Evolutionary conservation across 768 basidiomycete genomes (phyloP).

Genomic region (Tulasnella sp.): DNA sequence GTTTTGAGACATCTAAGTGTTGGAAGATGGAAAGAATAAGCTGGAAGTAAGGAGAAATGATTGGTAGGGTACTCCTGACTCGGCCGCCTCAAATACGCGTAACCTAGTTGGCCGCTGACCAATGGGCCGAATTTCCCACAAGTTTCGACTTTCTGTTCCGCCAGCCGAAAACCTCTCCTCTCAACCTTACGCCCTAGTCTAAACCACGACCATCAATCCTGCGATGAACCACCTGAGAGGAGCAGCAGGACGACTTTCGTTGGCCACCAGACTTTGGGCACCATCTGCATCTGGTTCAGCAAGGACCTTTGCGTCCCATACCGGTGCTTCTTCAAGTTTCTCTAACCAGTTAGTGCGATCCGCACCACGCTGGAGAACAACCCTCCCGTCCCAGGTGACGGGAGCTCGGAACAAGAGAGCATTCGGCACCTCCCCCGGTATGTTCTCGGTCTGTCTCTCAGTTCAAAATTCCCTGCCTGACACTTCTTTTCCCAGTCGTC

Average conservation of each 20-base stretch:
- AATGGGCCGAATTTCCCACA: neutral
- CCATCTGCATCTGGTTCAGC: neutral
- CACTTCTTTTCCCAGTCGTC: conserved; percentile 19
- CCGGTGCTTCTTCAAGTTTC: neutral
- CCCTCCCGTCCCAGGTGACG: neutral
- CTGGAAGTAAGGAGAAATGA: too few relatives aligned
- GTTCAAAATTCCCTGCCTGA: neutral
- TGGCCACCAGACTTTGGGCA: neutral
- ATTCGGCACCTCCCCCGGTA: neutral
- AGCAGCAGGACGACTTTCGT: neutral
- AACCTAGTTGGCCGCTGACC: conserved; percentile 6
- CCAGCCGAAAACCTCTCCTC: neutral
- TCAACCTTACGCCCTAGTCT: neutral
- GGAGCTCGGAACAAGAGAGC: neutral
- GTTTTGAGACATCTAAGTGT: too few relatives aligned
- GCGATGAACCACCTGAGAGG: neutral
- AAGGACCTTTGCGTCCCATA: neutral
- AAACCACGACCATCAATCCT: neutral
- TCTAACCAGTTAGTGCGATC: neutral
- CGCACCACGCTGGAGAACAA: neutral
- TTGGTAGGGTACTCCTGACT: too few relatives aligned
- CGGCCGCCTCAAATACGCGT: neutral
- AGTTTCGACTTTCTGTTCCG: conserved; percentile 4
- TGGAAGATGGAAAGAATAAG: too few relatives aligned
- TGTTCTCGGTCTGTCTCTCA: neutral